These are phyloP conservation scores for Lathyrus aphaca DNA, from an alignment of 306 rosid species.

Conservation along the genomic window DNA sequence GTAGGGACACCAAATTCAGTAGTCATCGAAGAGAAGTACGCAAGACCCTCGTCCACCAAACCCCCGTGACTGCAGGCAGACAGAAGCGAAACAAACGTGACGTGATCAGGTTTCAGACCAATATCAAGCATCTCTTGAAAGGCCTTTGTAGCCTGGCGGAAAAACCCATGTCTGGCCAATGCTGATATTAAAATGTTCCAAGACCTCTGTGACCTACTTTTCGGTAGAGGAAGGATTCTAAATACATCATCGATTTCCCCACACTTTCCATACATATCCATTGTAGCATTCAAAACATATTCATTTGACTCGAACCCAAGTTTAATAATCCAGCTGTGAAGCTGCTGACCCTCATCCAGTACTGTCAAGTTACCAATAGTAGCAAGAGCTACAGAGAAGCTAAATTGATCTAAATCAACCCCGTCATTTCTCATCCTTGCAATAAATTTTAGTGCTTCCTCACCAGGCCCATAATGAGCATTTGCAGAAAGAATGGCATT, in stretches of 20 bases:
- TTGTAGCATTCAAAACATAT: slow-evolving; percentile 70
- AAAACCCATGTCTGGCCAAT: slow-evolving; percentile 79
- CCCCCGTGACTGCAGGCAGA: slow-evolving; percentile 95
- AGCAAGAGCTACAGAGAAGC: slow-evolving; percentile 72
- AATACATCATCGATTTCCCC: slow-evolving; percentile 80
- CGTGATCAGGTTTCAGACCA: slow-evolving; percentile 76
- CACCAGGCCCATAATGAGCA: slow-evolving; percentile 72
- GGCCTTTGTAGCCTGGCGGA: slow-evolving; percentile 65
- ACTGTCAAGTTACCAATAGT: slow-evolving; percentile 77
- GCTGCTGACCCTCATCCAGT: slow-evolving; percentile 89
- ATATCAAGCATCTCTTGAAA: slow-evolving; percentile 75
- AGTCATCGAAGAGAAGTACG: slow-evolving; percentile 69
- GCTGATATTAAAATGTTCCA: slow-evolving; percentile 93
- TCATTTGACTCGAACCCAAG: slow-evolving; percentile 73
- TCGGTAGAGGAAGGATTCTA: slow-evolving; percentile 60
- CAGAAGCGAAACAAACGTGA: slow-evolving; percentile 89
- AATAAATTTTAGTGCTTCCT: slow-evolving; percentile 74
- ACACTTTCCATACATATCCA: slow-evolving; percentile 98
- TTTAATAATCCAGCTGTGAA: slow-evolving; percentile 70
- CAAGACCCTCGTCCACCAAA: slow-evolving; percentile 88
- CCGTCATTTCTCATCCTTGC: slow-evolving; percentile 64
- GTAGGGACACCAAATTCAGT: slow-evolving; percentile 55
- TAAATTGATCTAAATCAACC: slow-evolving; percentile 73
- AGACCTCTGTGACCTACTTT: slow-evolving; percentile 62
- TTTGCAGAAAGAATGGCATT: slow-evolving; percentile 83